Evolutionary conservation across 2,329 filamentous ascomycete genomes (phyloP), one percentile per base, ranked within the genome.

Genomic region (Penicillium corylophilum): DNA sequence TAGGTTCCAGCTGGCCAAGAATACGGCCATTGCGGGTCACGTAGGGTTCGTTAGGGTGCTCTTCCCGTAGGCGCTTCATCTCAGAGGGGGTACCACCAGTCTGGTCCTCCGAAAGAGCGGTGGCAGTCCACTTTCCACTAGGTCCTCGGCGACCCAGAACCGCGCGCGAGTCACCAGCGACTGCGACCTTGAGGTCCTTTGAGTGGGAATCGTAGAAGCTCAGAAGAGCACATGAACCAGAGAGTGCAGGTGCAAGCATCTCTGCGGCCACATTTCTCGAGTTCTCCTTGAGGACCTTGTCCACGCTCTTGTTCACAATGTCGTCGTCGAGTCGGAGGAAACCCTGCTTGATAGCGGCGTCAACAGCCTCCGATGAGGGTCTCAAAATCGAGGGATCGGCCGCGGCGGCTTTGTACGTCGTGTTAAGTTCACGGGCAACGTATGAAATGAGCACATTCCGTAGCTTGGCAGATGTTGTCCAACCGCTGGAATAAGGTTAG

Each of bases 391-490:
- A 79, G 18, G 80, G 76, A 61, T 85, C 79, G 35, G 79, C 71
- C 16, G 82, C 73, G 4, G 87, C 85, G 18, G 88, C 82, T 68
- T 91, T 92, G 78, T 96, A 97, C 1, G 93, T 96, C 10, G 83
- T 80, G 72, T 96, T 96, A 39, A 99, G 82, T 74, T 99, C 94
- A 47, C 91, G 85, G 24, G 92, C 93, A 42, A 99, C 94, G 66
- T 89, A 96, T 59, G 83, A 90, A 62, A 99, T 96, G 50, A 99
- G 81, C 13, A 89, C 87, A 72, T 99, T 91, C 51, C 94, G 88
- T 53, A 99, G 79, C 68, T 96, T 97, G 18, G 94, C 94, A 35
- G 94, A 97, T 6, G 94, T 99, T 4, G 94, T 96, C 94, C 94
- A 99, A 62, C 94, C 94, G 41, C 90, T 95, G 62, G 31, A 38